Evolutionary conservation across 2,329 filamentous ascomycete species (phyloP).

Genomic region (Aspergillus fructus): DNA sequence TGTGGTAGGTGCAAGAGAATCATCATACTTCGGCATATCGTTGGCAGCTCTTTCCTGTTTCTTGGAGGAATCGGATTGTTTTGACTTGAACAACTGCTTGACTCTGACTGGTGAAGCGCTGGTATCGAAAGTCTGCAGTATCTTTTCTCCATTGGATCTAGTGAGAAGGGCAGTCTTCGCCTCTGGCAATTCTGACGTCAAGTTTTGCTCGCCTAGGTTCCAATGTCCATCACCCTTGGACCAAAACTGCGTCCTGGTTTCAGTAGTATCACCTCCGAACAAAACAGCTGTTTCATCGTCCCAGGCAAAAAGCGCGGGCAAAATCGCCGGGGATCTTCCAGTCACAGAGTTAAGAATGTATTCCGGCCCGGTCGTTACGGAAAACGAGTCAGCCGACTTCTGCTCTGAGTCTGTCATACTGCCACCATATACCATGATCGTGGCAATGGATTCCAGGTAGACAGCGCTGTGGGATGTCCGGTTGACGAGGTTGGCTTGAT

Average conservation of each 20-base stretch:
- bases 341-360: conserved; percentile 62
- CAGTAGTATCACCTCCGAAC: conserved; percentile 68
- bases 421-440: conserved; percentile 80
- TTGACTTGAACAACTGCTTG: conserved; percentile 22
- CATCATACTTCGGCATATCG: conserved; percentile 70
- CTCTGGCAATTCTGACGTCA: conserved; percentile 60
- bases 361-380: conserved; percentile 65
- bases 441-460: conserved; percentile 68
- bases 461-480: conserved; percentile 72
- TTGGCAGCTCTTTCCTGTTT: conserved; percentile 58
- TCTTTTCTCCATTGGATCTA: conserved; percentile 74
- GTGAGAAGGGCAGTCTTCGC: conserved; percentile 66
- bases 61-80: conserved; percentile 23
- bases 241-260: conserved; percentile 72
- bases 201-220: conserved; percentile 12
- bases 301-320: conserved; percentile 74
- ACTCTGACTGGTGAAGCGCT: conserved; percentile 65
- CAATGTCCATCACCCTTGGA: no score
- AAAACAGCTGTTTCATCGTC: conserved; percentile 68
- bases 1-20: conserved; percentile 64
- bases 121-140: conserved; percentile 76
- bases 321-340: conserved; percentile 60
- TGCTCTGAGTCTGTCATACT: conserved; percentile 59
- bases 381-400: conserved; percentile 72
- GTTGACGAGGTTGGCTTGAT: conserved; percentile 60